Base-by-base conservation (phyloP, 2,329 filamentous ascomycete species). In the Pseudopithomyces chartarum region DNA sequence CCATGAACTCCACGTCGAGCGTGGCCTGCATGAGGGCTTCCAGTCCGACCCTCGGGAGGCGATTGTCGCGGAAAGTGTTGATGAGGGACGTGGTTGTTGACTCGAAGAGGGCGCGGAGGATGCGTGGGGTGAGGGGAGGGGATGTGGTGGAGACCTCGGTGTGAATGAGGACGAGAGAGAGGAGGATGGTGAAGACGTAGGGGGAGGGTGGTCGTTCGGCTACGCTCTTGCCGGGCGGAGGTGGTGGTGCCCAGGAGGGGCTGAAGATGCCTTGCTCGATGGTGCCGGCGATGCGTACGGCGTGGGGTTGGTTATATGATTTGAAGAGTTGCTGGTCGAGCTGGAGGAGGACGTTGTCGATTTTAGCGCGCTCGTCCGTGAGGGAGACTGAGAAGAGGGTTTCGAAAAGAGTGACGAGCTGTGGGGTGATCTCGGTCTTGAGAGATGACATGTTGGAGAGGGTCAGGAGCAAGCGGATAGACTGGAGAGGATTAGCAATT, bases 1-100 rank as follows among this genome's bases (percentile, higher is more conserved):
- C 91, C 55, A 98, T 88, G 71, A 99, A 98, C 76, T 99, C 95
- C 1, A 97, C 93, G 70, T 99, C 95, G 1, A 99, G 85, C 0
- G 95, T 99, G 1, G 96, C 96, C 78, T 99, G 96, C 88, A 98
- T 96, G 49, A 99, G 85, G 6, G 90, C 89, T 5, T 89, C 82
- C 0, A 99, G 86, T 1, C 87, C 84, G 6, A 51, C 23, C 6
- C 23, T 20, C 2, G 48, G 77, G 95, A 98, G 19, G 81, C 81
- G 4, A 82, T 75, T 0, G 78, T 87, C 73, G 74, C 84, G 54
- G 81, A 98, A 97, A 0, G 91, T 88, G 26, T 89, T 85, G 15
- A 97, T 87, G n/a, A 98, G 87, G 59, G 92, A 88, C 6, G 84
- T 80, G 11, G 90, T 94, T 11, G 90, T 85, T 69, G 92, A 87